Evolutionary conservation across 1,284 basidiomycete genomes (phyloP).

Genomic region (Malassezia furfur): DNA sequence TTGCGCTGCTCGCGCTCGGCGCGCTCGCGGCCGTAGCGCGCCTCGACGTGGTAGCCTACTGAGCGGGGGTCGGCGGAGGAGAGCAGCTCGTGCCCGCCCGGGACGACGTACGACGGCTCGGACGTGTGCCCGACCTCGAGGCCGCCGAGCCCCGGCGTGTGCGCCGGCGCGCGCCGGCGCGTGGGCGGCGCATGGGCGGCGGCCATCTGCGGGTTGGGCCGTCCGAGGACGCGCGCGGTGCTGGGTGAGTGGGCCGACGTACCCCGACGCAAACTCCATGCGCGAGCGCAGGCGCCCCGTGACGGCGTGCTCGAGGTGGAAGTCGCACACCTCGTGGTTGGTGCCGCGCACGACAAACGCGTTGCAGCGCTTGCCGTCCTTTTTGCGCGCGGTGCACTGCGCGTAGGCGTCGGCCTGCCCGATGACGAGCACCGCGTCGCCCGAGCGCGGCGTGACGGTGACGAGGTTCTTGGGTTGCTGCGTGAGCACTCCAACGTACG

Average conservation of each 20-base stretch:
- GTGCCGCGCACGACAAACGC: conserved; percentile 51
- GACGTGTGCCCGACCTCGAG: background rate
- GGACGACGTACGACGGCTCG: background rate
- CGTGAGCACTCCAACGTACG: background rate
- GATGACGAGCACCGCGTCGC: conserved; percentile 68
- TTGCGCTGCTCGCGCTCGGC: conserved; percentile 11
- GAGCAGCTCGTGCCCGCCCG: background rate
- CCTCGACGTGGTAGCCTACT: conserved; percentile 2
- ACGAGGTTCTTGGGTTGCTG: conserved; percentile 58
- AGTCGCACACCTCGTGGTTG: conserved; percentile 9
- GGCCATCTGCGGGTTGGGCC: background rate
- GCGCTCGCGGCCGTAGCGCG: conserved; percentile 3
- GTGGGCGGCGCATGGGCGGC: background rate
- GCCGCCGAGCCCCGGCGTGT: background rate
- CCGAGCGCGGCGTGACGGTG: conserved; percentile 73
- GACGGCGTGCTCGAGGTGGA: conserved; percentile 11
- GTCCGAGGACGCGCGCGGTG: background rate
- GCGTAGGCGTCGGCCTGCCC: conserved; percentile 77
- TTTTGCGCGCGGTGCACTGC: conserved; percentile 61
- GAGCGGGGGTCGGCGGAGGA: background rate
- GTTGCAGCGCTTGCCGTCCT: conserved; percentile 69
- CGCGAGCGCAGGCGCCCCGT: conserved; percentile 5
- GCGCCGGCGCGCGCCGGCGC: background rate
- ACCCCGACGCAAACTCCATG: conserved; percentile 15
- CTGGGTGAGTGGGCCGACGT: background rate